A percentile compares a stretch with the other conserved stretches of the same genome.
Conservation (phyloP, 2,329 filamentous ascomycete genomes). For the Westerdykella aurantiaca region DNA sequence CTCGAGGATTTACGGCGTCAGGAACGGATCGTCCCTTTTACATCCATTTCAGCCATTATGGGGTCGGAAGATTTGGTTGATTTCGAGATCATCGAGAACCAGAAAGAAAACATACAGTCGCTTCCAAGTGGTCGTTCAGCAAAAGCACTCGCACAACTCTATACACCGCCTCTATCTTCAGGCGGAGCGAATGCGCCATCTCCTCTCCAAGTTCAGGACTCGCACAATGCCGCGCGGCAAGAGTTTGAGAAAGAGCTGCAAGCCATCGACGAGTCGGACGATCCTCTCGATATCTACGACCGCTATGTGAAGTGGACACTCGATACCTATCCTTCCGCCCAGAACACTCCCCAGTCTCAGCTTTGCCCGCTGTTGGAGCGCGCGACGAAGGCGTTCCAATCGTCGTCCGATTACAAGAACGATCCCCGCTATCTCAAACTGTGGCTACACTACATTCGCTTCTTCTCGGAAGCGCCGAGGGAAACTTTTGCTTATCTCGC, state of each 20-base stretch:
- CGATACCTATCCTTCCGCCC: slow-evolving; percentile 88
- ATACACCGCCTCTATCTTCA: slow-evolving; percentile 55
- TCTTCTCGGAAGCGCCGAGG: slow-evolving; percentile 88
- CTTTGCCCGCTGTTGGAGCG: slow-evolving; percentile 84
- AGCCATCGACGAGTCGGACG: slow-evolving; percentile 77
- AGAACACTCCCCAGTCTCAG: slow-evolving; percentile 87
- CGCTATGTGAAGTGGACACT: slow-evolving; percentile 96
- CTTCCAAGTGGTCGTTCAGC: slow-evolving; percentile 85
- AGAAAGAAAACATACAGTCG: slow-evolving; percentile 97
- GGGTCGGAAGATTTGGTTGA: slow-evolving; percentile 46
- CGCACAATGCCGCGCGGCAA: slow-evolving; percentile 72
- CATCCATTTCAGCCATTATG: slow-evolving; percentile 24
- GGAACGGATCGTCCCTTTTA: no score
- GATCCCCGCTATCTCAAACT: slow-evolving; percentile 89
- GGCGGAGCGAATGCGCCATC: slow-evolving; percentile 44
- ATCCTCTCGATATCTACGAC: slow-evolving; percentile 92
- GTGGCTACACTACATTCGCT: slow-evolving; percentile 88
- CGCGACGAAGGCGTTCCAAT: slow-evolving; percentile 83
- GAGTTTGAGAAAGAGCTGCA: slow-evolving; percentile 82
- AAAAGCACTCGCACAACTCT: slow-evolving; percentile 76
- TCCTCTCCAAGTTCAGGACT: slow-evolving; percentile 66
- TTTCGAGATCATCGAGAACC: slow-evolving; percentile 91
- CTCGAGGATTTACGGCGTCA: no score
- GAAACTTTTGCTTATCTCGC: slow-evolving; percentile 90
- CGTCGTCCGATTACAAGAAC: slow-evolving; percentile 84